phyloP scores from a whole-genome alignment of 805 yeast genomes.

The Cyberlindnera bimundalis region DNA sequence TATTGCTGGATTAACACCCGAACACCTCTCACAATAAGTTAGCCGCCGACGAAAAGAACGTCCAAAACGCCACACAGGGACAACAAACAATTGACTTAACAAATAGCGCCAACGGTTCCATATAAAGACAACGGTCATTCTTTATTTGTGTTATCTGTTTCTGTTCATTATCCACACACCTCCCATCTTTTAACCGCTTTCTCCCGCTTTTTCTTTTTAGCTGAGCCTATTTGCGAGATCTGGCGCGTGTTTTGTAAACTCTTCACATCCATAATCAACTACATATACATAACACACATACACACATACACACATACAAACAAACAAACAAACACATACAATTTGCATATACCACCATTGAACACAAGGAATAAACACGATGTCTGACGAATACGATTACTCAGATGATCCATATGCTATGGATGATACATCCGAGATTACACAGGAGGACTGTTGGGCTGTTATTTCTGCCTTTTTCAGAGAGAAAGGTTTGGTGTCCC shows the following conservation, averaged over 20 bases:
- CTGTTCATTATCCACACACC: too few species aligned
- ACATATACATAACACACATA: background rate
- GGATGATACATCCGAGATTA: conserved; percentile 48
- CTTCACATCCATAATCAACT: too few species aligned
- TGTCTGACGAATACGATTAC: conserved; percentile 31
- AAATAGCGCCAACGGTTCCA: too few species aligned
- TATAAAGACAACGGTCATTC: too few species aligned
- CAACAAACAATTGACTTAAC: too few species aligned
- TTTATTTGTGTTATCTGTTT: too few species aligned
- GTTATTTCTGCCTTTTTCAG: conserved; percentile 94
- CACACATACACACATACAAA: background rate
- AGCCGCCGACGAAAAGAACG: conserved; percentile 3
- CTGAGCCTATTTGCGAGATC: too few species aligned
- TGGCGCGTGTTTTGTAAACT: too few species aligned
- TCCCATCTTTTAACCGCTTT: too few species aligned
- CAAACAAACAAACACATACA: background rate
- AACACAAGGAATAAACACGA: conserved; percentile 3
- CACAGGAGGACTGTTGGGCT: conserved; percentile 99
- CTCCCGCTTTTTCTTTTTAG: too few species aligned
- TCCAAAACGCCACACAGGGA: background rate
- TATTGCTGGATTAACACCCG: background rate
- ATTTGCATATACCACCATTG: background rate
- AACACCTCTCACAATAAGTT: too few species aligned
- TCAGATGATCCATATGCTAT: conserved; percentile 65
- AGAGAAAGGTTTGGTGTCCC: conserved; percentile 95